Conservation (phyloP, 225 moss, liverwort and hornwort species). For the Sphagnum tenellum region DNA sequence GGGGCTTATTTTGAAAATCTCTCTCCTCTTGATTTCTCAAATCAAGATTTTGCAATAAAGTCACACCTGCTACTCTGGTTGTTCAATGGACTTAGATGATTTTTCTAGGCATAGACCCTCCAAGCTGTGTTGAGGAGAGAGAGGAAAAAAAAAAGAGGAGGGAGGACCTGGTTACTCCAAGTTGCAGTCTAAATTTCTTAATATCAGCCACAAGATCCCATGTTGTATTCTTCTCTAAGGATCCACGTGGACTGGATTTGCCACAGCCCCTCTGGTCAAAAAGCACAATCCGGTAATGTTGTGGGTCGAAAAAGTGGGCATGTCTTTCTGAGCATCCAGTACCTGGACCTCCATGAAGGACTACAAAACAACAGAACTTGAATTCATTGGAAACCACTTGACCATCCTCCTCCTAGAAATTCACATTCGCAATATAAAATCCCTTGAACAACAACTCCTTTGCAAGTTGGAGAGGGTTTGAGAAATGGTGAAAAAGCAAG, state of each 20-base stretch:
- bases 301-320: slow-evolving; percentile 66
- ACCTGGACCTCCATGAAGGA: slow-evolving; percentile 77
- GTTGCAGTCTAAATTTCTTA: slow-evolving; percentile 52
- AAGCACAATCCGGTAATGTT: slow-evolving; percentile 61
- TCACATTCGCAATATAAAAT: too few species aligned
- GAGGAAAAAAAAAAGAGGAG: slow-evolving; percentile 13
- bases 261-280: slow-evolving; percentile 83
- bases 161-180: slow-evolving; percentile 53
- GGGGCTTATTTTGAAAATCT: too few species aligned
- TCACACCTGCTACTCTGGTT: too few species aligned
- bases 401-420: too few species aligned
- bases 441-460: neutral
- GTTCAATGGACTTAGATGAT: too few species aligned
- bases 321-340: slow-evolving; percentile 72
- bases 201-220: slow-evolving; percentile 76
- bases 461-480: neutral
- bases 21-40: too few species aligned
- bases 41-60: too few species aligned
- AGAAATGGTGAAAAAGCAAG: neutral
- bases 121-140: neutral
- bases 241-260: slow-evolving; percentile 68
- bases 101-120: too few species aligned
- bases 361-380: slow-evolving; percentile 16
- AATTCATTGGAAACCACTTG: too few species aligned
- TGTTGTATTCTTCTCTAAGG: slow-evolving; percentile 64